phyloP scores from a whole-genome alignment of 2,329 filamentous ascomycete species.

The Cladobotryum protrusum region DNA sequence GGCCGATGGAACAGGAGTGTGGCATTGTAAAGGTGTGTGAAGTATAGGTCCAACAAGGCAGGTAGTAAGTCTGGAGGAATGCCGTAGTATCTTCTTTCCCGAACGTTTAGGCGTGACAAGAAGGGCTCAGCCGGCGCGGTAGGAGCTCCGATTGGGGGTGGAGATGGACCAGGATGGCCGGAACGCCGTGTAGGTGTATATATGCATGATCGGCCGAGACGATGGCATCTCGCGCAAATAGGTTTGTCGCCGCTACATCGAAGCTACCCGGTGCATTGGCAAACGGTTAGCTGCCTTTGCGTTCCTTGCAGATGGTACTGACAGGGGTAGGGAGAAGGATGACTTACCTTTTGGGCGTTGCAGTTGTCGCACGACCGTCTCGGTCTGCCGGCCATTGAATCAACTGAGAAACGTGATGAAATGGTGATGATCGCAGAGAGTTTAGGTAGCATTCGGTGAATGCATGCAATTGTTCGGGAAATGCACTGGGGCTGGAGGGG shows the following conservation, averaged over 20 bases:
- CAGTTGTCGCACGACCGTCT: constrained; percentile 4
- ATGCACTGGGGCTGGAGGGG: not conserved
- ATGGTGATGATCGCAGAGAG: not conserved
- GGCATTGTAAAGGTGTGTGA: constrained; percentile 1
- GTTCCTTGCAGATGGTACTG: not conserved
- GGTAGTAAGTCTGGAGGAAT: not conserved
- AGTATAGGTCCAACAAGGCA: constrained; percentile 1
- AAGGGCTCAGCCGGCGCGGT: not conserved
- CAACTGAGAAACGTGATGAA: not conserved
- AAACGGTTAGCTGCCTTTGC: not conserved
- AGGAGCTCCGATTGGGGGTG: not conserved
- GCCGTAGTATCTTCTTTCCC: not conserved
- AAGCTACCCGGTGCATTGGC: not conserved
- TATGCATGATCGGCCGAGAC: not conserved
- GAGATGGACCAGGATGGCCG: not conserved
- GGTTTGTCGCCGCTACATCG: constrained; percentile 1
- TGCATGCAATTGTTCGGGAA: not conserved
- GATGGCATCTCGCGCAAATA: not conserved
- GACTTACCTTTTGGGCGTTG: constrained; percentile 1
- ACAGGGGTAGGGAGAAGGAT: not conserved
- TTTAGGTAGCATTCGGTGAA: not conserved
- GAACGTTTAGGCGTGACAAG: not conserved
- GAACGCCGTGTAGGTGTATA: not conserved
- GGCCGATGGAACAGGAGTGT: not conserved
- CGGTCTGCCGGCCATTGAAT: not conserved